Evolutionary conservation across 768 basidiomycete genomes (phyloP).

Genomic region (Cystobasidiopsis lactophilus): DNA sequence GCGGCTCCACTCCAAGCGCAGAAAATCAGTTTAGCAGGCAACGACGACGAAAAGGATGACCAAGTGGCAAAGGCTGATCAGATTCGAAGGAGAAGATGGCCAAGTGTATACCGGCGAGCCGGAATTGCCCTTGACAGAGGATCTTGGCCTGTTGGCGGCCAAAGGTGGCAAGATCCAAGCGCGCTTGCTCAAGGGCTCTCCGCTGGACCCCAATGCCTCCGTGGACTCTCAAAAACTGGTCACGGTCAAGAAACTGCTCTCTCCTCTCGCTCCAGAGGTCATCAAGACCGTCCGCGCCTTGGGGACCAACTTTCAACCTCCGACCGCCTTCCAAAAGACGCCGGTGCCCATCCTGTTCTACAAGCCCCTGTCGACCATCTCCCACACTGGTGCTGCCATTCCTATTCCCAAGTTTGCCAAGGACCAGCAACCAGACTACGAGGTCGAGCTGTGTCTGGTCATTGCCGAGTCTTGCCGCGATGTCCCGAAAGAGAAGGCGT

Average conservation of each 20-base stretch:
- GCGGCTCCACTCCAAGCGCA: no score
- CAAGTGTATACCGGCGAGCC: no score
- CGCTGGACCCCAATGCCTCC: no score
- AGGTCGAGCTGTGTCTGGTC: conserved; percentile 18
- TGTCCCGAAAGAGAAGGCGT: conserved; percentile 23
- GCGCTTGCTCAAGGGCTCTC: no score
- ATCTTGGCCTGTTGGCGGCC: no score
- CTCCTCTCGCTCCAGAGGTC: conserved; percentile 11
- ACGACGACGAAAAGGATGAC: no score
- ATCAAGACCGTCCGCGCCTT: conserved; percentile 16
- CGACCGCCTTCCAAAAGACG: conserved; percentile 10
- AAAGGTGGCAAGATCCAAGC: no score
- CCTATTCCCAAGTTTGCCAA: not conserved
- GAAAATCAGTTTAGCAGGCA: no score
- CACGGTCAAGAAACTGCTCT: conserved; percentile 12
- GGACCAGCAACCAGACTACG: conserved; percentile 4
- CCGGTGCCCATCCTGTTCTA: conserved; percentile 18
- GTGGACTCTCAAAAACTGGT: not conserved
- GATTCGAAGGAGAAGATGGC: no score
- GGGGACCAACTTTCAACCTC: conserved; percentile 17
- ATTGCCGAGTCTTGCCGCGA: conserved; percentile 25
- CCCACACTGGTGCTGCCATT: conserved; percentile 8
- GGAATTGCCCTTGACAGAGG: no score
- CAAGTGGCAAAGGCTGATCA: no score
- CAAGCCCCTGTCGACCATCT: conserved; percentile 19